Evolutionary conservation across 2,329 filamentous ascomycete species (phyloP), one percentile per base, ranked within the genome.

Genomic region (Diaporthe batatas): DNA sequence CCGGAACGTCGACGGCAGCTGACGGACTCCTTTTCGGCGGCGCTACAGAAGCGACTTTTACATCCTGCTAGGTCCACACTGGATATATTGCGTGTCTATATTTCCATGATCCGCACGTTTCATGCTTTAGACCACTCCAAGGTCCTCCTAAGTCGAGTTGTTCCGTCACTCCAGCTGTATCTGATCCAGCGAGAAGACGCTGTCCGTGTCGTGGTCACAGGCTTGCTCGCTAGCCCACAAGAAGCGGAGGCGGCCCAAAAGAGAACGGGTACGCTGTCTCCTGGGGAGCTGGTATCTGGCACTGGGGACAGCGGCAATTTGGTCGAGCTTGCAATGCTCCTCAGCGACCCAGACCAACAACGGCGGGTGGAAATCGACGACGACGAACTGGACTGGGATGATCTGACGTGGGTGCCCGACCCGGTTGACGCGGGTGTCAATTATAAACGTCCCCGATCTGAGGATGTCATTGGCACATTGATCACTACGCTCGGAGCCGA

Each of bases 381-480:
- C 75, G 91, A 92, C 72, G 93, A 94, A 68, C 86, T 96, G 21
- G 94, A 97, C 81, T 98, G 94, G 92, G 89, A 94, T 79, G 95
- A 99, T 81, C 93, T 98, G 91, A 90, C 91, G 11, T 99, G 96
- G 96, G 87, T 94, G 47, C 96, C 96, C 1, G 94, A 98, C 78
- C 96, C 96, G 0, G 91, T 97, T 51, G 96, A 99, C 80, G 96
- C 96, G 1, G 95, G 94, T 12, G 93, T 94, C 62, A 94, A 98
- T 79, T 98, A 98, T 84, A 94, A 93, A 79, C 92, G 95, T 73
- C 94, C 94, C 14, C 97, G 94, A 80, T 93, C 91, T 55, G 93
- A 95, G 75, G 96, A 99, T 81, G 81, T 98, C 16, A 94, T 98
- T 72, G 95, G 95, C 68, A 97, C 95, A 68, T 86, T 99, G 55